Evolutionary conservation across 2,329 filamentous ascomycete species (phyloP).

Genomic region (Thelonectria discophora): DNA sequence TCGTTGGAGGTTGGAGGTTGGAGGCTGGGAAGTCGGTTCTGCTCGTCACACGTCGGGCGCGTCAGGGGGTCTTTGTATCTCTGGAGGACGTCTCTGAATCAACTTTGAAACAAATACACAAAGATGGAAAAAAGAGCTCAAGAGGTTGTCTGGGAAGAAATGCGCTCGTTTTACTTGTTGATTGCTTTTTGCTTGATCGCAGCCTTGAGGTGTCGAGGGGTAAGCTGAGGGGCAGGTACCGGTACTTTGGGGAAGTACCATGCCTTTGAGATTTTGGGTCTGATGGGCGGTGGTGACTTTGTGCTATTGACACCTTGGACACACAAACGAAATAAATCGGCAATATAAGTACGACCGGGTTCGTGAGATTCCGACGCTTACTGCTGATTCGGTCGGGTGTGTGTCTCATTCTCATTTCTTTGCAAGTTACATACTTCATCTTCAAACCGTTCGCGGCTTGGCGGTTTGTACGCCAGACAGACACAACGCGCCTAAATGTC

Average conservation of each 20-base stretch:
- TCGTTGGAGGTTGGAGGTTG: too few relatives aligned
- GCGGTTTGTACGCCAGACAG: too few relatives aligned
- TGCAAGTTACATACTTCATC: too few relatives aligned
- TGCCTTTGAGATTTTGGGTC: neutral
- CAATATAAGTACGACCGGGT: neutral
- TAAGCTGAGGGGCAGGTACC: conserved; percentile 1
- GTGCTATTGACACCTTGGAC: neutral
- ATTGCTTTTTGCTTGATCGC: neutral
- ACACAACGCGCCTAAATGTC: too few relatives aligned
- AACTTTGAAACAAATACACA: neutral
- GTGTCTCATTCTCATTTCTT: conserved; percentile 6
- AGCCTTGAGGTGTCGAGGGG: neutral
- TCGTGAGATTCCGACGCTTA: neutral
- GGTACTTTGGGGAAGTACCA: conserved; percentile 18
- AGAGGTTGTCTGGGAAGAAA: neutral
- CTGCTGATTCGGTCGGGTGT: neutral
- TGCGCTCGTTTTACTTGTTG: neutral
- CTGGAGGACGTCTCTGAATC: neutral
- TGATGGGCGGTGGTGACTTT: neutral
- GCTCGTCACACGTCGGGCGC: neutral
- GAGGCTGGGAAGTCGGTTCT: neutral
- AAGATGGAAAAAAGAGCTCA: neutral
- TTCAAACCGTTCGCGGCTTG: too few relatives aligned
- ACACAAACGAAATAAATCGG: too few relatives aligned
- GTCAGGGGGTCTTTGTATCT: neutral